These are phyloP conservation scores for Gymnopilus dilepis DNA, from an alignment of 768 basidiomycete species.

Conservation along the genomic window DNA sequence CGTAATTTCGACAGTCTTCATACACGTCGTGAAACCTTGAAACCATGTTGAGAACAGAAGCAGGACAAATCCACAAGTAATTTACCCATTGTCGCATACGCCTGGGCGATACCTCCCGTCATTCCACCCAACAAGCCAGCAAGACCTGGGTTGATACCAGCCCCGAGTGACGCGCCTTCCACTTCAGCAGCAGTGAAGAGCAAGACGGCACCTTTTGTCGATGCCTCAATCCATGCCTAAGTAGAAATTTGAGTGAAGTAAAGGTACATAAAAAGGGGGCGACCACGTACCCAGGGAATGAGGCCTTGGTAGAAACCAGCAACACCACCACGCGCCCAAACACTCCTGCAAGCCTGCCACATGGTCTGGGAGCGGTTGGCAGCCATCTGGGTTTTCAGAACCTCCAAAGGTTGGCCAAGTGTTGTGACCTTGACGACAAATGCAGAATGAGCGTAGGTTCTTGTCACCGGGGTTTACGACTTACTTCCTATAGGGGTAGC, in stretches of 20 bases:
- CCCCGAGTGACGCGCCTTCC: slow-evolving; percentile 64
- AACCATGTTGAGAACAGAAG: background rate
- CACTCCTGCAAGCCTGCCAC: slow-evolving; percentile 80
- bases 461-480: slow-evolving; percentile 33
- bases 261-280: background rate
- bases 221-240: slow-evolving; percentile 99
- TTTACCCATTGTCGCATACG: slow-evolving; percentile 99
- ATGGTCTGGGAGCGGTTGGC: slow-evolving; percentile 93
- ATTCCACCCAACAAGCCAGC: slow-evolving; percentile 96
- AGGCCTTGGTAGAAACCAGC: slow-evolving; percentile 96
- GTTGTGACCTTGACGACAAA: slow-evolving; percentile 79
- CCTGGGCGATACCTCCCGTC: slow-evolving; percentile 96
- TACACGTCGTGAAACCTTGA: slow-evolving; percentile 97
- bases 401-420: slow-evolving; percentile 96
- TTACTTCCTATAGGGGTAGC: slow-evolving; percentile 65
- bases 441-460: slow-evolving; percentile 14
- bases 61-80: slow-evolving; percentile 7
- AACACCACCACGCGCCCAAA: slow-evolving; percentile 92
- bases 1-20: slow-evolving; percentile 99
- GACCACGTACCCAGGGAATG: slow-evolving; percentile 88
- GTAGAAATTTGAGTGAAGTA: slow-evolving; percentile 40
- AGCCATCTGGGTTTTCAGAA: slow-evolving; percentile 99
- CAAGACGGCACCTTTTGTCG: slow-evolving; percentile 96
- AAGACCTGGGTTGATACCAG: slow-evolving; percentile 79
- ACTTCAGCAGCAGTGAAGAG: slow-evolving; percentile 97